Percentiles rank a stretch among this genome's conserved stretches.
These are phyloP conservation scores for Ceratocystis albifundus DNA, from an alignment of 2,329 filamentous ascomycete species.

Conservation along the genomic window DNA sequence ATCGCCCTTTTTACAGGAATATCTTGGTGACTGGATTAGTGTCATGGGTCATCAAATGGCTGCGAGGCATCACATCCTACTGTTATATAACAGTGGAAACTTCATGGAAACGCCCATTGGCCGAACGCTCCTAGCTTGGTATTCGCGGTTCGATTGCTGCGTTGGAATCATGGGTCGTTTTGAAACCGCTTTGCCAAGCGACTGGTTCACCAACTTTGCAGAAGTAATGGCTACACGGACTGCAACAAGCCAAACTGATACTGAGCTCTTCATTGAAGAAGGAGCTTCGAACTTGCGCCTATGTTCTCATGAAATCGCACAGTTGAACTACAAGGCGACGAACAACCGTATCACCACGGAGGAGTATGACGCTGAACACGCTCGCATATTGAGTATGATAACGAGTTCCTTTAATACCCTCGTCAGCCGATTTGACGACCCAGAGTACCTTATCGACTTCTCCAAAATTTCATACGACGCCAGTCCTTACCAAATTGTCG, in stretches of 20 bases:
- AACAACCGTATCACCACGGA: conserved; percentile 52
- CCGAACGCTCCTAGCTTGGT: conserved; percentile 74
- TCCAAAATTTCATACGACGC: conserved; percentile 35
- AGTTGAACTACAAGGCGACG: conserved; percentile 58
- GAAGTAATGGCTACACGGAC: conserved; percentile 28
- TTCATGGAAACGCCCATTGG: conserved; percentile 59
- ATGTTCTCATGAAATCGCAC: conserved; percentile 68
- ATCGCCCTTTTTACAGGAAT: conserved; percentile 52
- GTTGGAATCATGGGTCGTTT: conserved; percentile 73
- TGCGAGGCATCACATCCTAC: conserved; percentile 66
- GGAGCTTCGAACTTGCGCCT: conserved; percentile 56
- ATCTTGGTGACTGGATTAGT: conserved; percentile 90
- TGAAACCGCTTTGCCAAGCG: conserved; percentile 57
- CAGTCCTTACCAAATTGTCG: conserved; percentile 32
- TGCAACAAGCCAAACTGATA: conserved; percentile 4
- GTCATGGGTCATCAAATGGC: conserved; percentile 86
- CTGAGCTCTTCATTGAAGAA: conserved; percentile 56
- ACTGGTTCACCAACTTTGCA: conserved; percentile 63
- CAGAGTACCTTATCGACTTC: conserved; percentile 50
- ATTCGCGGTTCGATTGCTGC: conserved; percentile 75
- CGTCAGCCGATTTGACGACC: conserved; percentile 39
- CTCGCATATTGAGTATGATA: conserved; percentile 41
- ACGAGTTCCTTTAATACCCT: conserved; percentile 47
- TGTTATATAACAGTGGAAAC: conserved; percentile 65
- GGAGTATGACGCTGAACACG: conserved; percentile 53